Percentiles rank a stretch among this genome's conserved stretches.
These are phyloP conservation scores for Mesembryanthemum crystallinum DNA, from an alignment of 148 eudicot species.

Conservation along the genomic window DNA sequence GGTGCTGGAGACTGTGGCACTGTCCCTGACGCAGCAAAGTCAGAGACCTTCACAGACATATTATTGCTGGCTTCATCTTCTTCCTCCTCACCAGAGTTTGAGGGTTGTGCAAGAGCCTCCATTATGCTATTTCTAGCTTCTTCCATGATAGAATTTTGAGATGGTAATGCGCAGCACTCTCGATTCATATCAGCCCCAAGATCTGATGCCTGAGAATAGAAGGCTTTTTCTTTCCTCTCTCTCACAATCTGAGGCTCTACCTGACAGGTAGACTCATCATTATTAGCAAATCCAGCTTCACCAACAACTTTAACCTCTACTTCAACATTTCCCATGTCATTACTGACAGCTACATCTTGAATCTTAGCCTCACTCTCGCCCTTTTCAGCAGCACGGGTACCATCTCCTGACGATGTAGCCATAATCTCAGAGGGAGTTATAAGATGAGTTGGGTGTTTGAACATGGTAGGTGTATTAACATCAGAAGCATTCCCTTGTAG, in stretches of 20 bases:
- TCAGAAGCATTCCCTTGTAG: constrained; percentile 50
- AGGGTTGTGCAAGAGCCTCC: constrained; percentile 52
- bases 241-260: constrained; percentile 39
- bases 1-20: constrained; percentile 43
- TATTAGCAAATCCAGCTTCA: constrained; percentile 53
- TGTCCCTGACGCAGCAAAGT: constrained; percentile 34
- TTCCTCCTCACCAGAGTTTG: constrained; percentile 49
- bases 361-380: constrained; percentile 48
- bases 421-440: constrained; percentile 89
- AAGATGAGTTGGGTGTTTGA: constrained; percentile 93
- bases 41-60: constrained; percentile 35
- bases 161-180: constrained; percentile 52
- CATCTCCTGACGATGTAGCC: constrained; percentile 75
- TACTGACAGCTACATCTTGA: constrained; percentile 58
- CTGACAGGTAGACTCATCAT: constrained; percentile 38
- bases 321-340: constrained; percentile 53
- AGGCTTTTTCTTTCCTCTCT: constrained; percentile 64
- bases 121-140: constrained; percentile 53
- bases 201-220: constrained; percentile 92
- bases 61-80: constrained; percentile 47
- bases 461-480: constrained; percentile 49
- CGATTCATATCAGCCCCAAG: constrained; percentile 70
- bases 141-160: constrained; percentile 51
- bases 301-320: constrained; percentile 86
- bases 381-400: constrained; percentile 43